Percentiles rank a stretch among this genome's conserved stretches.
phyloP scores from a whole-genome alignment of 352 stramenopile genomes.

The Phytophthora kernoviae region DNA sequence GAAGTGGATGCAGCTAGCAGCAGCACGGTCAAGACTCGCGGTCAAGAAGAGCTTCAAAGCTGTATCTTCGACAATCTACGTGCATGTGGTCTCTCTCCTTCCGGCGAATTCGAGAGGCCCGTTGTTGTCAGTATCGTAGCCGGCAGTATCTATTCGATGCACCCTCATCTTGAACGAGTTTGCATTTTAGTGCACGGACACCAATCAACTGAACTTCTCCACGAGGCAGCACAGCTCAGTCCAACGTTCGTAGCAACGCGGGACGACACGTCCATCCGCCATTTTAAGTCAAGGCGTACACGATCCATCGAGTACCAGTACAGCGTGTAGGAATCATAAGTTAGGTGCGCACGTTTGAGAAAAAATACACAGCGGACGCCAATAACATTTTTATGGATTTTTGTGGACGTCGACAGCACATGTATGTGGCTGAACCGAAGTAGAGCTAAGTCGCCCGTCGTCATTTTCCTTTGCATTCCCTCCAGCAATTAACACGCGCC shows the following conservation, averaged over 20 bases:
- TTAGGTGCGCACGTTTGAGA: not conserved
- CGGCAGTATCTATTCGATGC: conserved; percentile 19
- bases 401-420: conserved; percentile 20
- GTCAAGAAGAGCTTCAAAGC: too few relatives aligned
- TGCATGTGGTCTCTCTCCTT: conserved; percentile 4
- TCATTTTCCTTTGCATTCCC: conserved; percentile 9
- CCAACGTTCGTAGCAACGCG: too few relatives aligned
- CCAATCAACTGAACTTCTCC: not conserved
- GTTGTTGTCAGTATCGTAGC: conserved; percentile 13
- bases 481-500: not conserved
- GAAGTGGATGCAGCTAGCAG: conserved; percentile 7
- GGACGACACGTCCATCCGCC: too few relatives aligned
- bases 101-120: conserved; percentile 4
- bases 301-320: not conserved
- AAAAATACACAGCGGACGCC: conserved; percentile 9
- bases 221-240: not conserved
- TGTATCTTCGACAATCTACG: not conserved
- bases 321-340: not conserved
- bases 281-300: not conserved
- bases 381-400: conserved; percentile 30
- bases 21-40: not conserved
- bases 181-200: not conserved
- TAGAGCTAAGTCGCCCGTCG: conserved; percentile 7
- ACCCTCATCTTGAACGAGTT: conserved; percentile 1
- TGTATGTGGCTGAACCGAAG: conserved; percentile 5